A percentile compares a stretch with the other conserved stretches of the same genome.
These are phyloP conservation scores for Periconia sp. DNA, from an alignment of 2,329 filamentous ascomycete species.

Conservation along the genomic window DNA sequence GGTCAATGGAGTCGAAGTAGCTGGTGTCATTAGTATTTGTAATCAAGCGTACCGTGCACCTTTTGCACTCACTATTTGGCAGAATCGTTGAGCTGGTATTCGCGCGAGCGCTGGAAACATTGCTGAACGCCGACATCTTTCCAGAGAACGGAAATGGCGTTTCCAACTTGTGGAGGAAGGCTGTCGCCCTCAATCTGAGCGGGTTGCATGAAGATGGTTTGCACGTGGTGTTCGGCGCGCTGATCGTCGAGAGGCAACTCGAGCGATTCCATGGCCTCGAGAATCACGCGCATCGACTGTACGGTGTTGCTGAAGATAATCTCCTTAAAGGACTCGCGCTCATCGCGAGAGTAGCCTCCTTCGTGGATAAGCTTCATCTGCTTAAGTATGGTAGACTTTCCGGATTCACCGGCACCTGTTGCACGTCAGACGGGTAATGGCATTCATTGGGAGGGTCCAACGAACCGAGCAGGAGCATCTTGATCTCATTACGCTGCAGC, in stretches of 20 bases:
- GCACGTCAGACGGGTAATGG: conserved; percentile 29
- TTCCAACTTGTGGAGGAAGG: conserved; percentile 89
- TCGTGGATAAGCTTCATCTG: conserved; percentile 99
- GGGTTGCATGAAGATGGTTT: conserved; percentile 98
- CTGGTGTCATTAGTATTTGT: conserved; percentile 48
- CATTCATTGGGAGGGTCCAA: conserved; percentile 25
- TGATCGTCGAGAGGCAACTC: conserved; percentile 86
- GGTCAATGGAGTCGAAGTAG: conserved; percentile 94
- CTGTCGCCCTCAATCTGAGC: conserved; percentile 95
- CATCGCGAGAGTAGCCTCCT: conserved; percentile 94
- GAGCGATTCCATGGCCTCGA: conserved; percentile 69
- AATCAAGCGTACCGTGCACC: conserved; percentile 1
- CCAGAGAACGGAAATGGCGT: conserved; percentile 90
- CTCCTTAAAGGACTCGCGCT: conserved; percentile 70
- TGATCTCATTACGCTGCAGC: conserved; percentile 99
- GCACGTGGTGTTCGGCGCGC: conserved; percentile 93
- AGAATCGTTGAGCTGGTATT: conserved; percentile 96
- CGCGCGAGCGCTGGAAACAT: conserved; percentile 92
- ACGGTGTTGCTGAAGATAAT: conserved; percentile 74
- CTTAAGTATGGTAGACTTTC: conserved; percentile 92
- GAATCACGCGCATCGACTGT: conserved; percentile 70
- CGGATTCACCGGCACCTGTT: conserved; percentile 93
- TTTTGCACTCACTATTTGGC: conserved; percentile 78
- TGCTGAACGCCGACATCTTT: conserved; percentile 90
- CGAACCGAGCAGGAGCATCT: conserved; percentile 97